A percentile compares a stretch with the other conserved stretches of the same genome.
phyloP scores from a whole-genome alignment of 139 green algal genomes.

The Chlorella vulgaris region DNA sequence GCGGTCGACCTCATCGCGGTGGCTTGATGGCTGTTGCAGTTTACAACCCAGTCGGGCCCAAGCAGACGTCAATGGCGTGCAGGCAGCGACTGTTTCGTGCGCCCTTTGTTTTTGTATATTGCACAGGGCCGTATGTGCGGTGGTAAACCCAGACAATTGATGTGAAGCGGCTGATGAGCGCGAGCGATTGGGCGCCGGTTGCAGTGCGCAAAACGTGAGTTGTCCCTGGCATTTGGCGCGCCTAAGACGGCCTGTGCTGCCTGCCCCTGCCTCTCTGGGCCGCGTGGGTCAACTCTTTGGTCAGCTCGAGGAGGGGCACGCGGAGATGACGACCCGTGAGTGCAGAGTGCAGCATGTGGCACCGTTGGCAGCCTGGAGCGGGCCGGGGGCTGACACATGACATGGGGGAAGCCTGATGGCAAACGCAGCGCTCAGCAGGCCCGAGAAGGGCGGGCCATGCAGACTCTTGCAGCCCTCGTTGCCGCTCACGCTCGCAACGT shows the following conservation, averaged over 20 bases:
- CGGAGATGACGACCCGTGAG: constrained; percentile 32
- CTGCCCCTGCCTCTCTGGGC: constrained; percentile 9
- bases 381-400: too few species aligned
- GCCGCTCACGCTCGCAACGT: too few species aligned
- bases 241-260: neutral
- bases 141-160: too few species aligned
- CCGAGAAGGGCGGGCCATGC: too few species aligned
- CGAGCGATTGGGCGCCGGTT: neutral
- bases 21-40: neutral
- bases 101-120: too few species aligned
- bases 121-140: too few species aligned
- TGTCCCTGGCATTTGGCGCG: neutral
- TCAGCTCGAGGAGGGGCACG: neutral
- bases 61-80: neutral
- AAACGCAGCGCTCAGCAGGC: too few species aligned
- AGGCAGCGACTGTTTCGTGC: too few species aligned
- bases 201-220: neutral
- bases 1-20: neutral
- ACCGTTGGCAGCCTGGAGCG: neutral
- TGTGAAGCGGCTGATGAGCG: too few species aligned
- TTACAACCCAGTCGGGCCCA: too few species aligned
- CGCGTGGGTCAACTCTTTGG: neutral
- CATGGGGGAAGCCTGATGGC: too few species aligned
- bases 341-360: neutral
- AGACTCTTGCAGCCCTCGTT: too few species aligned